Evolutionary conservation across 148 eudicot genomes (phyloP).

Genomic region (Rhododendron ovatum): DNA sequence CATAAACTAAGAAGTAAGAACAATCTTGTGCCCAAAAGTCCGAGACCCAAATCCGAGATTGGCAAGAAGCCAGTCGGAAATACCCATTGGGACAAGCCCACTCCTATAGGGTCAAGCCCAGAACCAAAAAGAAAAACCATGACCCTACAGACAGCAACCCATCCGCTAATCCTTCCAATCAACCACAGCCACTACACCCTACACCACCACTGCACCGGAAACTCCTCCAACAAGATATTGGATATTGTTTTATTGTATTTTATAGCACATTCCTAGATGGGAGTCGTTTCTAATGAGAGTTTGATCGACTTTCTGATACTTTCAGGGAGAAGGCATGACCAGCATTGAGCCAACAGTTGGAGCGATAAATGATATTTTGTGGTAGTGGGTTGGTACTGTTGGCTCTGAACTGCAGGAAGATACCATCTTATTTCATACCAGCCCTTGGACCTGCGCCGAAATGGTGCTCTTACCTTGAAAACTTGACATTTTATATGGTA

Average conservation of each 20-base stretch:
- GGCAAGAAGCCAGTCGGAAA: too few species aligned
- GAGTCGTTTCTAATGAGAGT: neutral
- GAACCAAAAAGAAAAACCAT: too few species aligned
- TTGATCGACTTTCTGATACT: conserved; percentile 5
- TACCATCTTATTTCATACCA: conserved; percentile 88
- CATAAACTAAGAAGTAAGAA: too few species aligned
- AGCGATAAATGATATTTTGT: conserved; percentile 74
- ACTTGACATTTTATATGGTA: conserved; percentile 34
- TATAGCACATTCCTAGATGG: neutral
- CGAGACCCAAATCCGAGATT: too few species aligned
- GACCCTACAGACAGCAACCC: too few species aligned
- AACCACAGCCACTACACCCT: too few species aligned
- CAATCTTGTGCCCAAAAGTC: too few species aligned
- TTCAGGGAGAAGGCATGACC: conserved; percentile 92
- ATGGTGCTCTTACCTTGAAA: conserved; percentile 91
- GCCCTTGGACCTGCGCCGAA: conserved; percentile 95
- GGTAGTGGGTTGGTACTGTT: conserved; percentile 77
- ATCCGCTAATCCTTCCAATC: too few species aligned
- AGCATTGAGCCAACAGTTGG: conserved; percentile 93
- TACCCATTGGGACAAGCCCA: too few species aligned
- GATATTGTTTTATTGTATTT: neutral
- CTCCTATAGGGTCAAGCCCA: too few species aligned
- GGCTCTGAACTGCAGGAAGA: conserved; percentile 74
- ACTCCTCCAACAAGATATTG: neutral
- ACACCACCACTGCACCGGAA: too few species aligned